phyloP scores from a whole-genome alignment of 768 basidiomycete species.

The Tricholoma furcatifolium region DNA sequence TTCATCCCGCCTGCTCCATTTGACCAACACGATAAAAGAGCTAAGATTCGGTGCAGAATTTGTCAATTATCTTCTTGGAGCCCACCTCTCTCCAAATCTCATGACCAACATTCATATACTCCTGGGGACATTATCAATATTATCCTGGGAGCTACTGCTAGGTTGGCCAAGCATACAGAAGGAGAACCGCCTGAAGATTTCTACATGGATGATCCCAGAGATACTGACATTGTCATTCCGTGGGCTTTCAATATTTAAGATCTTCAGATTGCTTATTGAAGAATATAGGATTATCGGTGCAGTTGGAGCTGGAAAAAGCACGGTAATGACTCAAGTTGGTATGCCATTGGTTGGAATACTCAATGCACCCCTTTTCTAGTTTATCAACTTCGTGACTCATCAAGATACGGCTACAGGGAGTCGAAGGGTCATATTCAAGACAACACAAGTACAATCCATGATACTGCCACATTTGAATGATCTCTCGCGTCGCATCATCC shows the following conservation, averaged over 20 bases:
- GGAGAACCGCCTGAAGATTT: slow-evolving; percentile 3
- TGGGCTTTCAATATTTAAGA: background rate
- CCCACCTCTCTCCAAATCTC: too few species aligned
- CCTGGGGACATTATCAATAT: background rate
- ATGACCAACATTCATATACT: too few species aligned
- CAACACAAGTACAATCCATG: slow-evolving; percentile 7
- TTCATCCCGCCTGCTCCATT: too few species aligned
- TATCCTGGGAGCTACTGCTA: background rate
- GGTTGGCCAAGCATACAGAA: background rate
- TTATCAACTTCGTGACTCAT: slow-evolving; percentile 4
- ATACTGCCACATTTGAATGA: slow-evolving; percentile 3
- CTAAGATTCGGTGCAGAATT: too few species aligned
- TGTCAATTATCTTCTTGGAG: too few species aligned
- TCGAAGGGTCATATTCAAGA: slow-evolving; percentile 8
- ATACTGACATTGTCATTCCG: slow-evolving; percentile 17
- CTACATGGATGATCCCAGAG: slow-evolving; percentile 6
- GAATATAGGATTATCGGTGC: slow-evolving; percentile 15
- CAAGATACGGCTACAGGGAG: slow-evolving; percentile 3
- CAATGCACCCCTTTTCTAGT: background rate
- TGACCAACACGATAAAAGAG: too few species aligned
- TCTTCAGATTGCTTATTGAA: background rate
- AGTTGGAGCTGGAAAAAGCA: slow-evolving; percentile 21
- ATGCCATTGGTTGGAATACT: background rate
- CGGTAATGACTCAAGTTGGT: slow-evolving; percentile 1
- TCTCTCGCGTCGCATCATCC: slow-evolving; percentile 8